Conservation (phyloP, 345 rosid genomes). For the Litchi chinensis region DNA sequence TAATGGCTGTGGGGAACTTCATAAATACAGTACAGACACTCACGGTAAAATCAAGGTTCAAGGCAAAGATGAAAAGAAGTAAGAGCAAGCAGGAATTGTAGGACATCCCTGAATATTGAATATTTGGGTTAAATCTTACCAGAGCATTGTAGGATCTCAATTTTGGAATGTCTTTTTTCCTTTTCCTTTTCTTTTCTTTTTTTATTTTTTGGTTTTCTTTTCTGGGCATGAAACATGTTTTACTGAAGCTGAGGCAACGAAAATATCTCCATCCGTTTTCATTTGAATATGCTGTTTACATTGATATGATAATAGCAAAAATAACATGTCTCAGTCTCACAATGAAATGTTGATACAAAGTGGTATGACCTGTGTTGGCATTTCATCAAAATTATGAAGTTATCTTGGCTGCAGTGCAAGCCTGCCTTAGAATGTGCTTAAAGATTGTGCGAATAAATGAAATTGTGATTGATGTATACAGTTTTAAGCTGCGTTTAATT, state of each 20-base stretch:
- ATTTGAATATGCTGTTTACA: background rate
- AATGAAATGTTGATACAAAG: conserved; percentile 8
- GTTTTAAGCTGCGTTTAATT: no score
- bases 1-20: conserved; percentile 96
- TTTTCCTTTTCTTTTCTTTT: background rate
- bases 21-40: conserved; percentile 80
- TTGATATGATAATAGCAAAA: background rate
- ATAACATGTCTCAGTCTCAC: background rate
- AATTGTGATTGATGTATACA: background rate
- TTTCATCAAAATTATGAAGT: background rate
- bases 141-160: conserved; percentile 24
- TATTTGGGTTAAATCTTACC: conserved; percentile 20
- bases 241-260: conserved; percentile 25
- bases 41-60: conserved; percentile 81
- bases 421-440: background rate
- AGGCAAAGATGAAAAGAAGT: conserved; percentile 93
- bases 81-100: conserved; percentile 82
- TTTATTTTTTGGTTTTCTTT: background rate
- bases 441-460: background rate
- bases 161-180: conserved; percentile 22
- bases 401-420: background rate
- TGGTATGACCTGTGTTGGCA: background rate
- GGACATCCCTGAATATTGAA: conserved; percentile 14
- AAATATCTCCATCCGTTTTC: background rate
- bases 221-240: conserved; percentile 18